These are phyloP conservation scores for Alisma plantagoaquatica DNA, from an alignment of 106 monocot genomes.

Conservation along the genomic window DNA sequence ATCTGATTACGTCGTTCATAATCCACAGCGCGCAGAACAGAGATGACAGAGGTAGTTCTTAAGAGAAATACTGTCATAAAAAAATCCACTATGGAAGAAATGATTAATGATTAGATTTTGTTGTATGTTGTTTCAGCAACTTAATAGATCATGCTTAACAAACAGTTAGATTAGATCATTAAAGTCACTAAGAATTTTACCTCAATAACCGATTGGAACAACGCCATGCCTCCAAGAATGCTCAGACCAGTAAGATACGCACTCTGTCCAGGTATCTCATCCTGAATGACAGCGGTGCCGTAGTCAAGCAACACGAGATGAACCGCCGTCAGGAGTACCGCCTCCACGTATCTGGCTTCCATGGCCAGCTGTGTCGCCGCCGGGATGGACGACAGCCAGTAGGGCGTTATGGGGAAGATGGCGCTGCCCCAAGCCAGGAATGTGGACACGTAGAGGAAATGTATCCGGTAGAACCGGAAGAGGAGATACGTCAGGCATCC, in stretches of 20 bases:
- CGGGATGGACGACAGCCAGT: slow-evolving; percentile 42
- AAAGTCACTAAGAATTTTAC: too few species aligned
- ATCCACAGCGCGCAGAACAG: too few species aligned
- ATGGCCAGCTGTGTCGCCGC: slow-evolving; percentile 37
- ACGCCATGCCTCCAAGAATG: slow-evolving; percentile 57
- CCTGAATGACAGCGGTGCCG: slow-evolving; percentile 44
- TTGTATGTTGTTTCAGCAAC: too few species aligned
- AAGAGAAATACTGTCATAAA: too few species aligned
- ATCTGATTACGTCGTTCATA: too few species aligned
- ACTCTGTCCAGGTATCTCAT: slow-evolving; percentile 57
- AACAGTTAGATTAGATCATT: too few species aligned
- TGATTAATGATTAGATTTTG: too few species aligned
- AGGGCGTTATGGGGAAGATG: slow-evolving; percentile 41
- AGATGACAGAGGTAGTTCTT: too few species aligned
- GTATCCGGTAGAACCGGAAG: slow-evolving; percentile 48
- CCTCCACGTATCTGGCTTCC: slow-evolving; percentile 47
- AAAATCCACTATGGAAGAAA: too few species aligned
- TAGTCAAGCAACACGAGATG: slow-evolving; percentile 62
- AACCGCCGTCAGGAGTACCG: slow-evolving; percentile 13
- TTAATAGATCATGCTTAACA: too few species aligned
- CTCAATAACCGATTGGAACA: slow-evolving; percentile 65
- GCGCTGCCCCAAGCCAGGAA: slow-evolving; percentile 37
- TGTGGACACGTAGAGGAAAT: slow-evolving; percentile 60
- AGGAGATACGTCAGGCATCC: slow-evolving; percentile 52
- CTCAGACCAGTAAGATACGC: too few species aligned